Evolutionary conservation across 495 filamentous ascomycete species (phyloP).

Genomic region (Penicillium desertorum): DNA sequence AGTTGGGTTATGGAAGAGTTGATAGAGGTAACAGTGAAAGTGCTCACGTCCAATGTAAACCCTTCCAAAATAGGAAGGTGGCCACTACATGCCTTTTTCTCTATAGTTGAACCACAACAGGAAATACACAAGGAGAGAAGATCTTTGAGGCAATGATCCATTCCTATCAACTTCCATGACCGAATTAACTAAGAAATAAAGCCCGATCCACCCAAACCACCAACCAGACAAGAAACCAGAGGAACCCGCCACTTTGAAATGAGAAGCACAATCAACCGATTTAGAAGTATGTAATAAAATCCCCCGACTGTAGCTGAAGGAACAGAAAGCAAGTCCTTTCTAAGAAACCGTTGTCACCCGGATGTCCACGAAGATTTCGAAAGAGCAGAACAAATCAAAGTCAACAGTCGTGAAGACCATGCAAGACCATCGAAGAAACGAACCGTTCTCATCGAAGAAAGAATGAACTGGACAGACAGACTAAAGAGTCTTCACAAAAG

Average conservation of each 20-base stretch:
- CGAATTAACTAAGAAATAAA: constrained; percentile 14
- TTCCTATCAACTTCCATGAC: constrained; percentile 21
- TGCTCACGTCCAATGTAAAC: neutral
- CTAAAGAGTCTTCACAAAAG: constrained; percentile 21
- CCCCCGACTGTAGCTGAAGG: constrained; percentile 17
- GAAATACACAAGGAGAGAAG: neutral
- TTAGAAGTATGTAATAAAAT: constrained; percentile 3
- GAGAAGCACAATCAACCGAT: constrained; percentile 15
- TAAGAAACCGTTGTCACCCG: constrained; percentile 10
- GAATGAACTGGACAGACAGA: constrained; percentile 15
- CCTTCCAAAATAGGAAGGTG: neutral
- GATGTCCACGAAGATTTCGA: constrained; percentile 18
- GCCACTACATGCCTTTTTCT: neutral
- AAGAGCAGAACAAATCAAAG: neutral
- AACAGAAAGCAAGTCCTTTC: constrained; percentile 15
- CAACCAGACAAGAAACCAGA: constrained; percentile 11
- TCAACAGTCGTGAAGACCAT: neutral
- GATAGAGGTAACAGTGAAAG: too few species aligned
- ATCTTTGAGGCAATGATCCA: constrained; percentile 10
- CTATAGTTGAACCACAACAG: neutral
- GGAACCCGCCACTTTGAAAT: constrained; percentile 8
- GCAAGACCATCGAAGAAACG: neutral
- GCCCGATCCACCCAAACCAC: constrained; percentile 12
- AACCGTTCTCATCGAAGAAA: constrained; percentile 1
- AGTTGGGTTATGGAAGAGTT: too few species aligned